Evolutionary conservation across 2,329 filamentous ascomycete species (phyloP).

Genomic region (Scytalidium sp.): DNA sequence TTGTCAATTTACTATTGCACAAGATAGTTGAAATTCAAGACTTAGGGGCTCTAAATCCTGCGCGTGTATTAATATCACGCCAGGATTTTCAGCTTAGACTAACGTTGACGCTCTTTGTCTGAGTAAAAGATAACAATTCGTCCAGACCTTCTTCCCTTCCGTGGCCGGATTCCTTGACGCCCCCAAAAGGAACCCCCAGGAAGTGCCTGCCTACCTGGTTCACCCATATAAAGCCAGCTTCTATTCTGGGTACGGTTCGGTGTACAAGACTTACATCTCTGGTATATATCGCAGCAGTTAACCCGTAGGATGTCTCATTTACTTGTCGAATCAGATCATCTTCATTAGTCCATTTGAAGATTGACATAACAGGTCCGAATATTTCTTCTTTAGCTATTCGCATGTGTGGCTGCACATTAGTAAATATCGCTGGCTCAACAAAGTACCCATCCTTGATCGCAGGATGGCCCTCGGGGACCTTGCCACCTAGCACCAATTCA

Average conservation of each 20-base stretch:
- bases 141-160: slow-evolving; percentile 22
- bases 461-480: slow-evolving; percentile 44
- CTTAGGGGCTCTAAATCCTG: too few relatives aligned
- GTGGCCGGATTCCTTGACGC: slow-evolving; percentile 54
- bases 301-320: slow-evolving; percentile 50
- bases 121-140: not conserved
- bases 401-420: slow-evolving; percentile 45
- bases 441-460: slow-evolving; percentile 58
- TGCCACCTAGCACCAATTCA: slow-evolving; percentile 58
- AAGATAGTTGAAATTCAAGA: too few relatives aligned
- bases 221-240: slow-evolving; percentile 4
- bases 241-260: not conserved
- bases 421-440: slow-evolving; percentile 50
- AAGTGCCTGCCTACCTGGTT: slow-evolving; percentile 28
- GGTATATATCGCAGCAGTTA: slow-evolving; percentile 50
- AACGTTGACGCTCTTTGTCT: not conserved
- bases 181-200: slow-evolving; percentile 45
- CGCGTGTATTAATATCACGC: too few relatives aligned
- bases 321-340: slow-evolving; percentile 46
- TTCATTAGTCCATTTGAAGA: slow-evolving; percentile 49
- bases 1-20: too few relatives aligned
- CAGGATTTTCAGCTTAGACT: too few relatives aligned
- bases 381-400: slow-evolving; percentile 44
- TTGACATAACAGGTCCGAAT: slow-evolving; percentile 47
- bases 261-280: too few relatives aligned